phyloP scores from a whole-genome alignment of 352 stramenopile genomes.

The Globisporangium okanoganense region DNA sequence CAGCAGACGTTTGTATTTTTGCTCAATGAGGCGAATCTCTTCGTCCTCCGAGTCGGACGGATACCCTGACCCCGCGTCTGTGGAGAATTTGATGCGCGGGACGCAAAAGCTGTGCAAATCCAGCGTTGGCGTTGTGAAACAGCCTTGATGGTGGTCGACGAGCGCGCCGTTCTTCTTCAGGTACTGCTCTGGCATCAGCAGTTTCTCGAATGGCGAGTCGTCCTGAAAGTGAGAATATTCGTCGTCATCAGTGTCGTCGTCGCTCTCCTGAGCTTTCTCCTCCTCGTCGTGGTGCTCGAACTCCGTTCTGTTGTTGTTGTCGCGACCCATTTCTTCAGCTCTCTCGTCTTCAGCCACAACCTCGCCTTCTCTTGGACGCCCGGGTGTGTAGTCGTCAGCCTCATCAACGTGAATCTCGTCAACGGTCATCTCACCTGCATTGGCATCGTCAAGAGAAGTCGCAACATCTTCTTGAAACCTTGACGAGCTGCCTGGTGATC shows the following conservation, averaged over 20 bases:
- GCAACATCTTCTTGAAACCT: not conserved
- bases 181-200: constrained; percentile 45
- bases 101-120: constrained; percentile 74
- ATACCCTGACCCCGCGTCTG: constrained; percentile 18
- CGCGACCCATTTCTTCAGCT: not conserved
- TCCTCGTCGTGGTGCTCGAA: constrained; percentile 15
- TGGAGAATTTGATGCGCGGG: constrained; percentile 68
- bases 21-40: constrained; percentile 69
- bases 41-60: constrained; percentile 68
- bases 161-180: constrained; percentile 41
- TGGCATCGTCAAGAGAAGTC: not conserved
- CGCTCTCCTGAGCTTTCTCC: constrained; percentile 8
- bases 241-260: constrained; percentile 2
- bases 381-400: not conserved
- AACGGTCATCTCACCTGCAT: not conserved
- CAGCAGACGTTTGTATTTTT: constrained; percentile 64
- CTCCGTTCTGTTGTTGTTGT: not conserved
- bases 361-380: not conserved
- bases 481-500: not conserved
- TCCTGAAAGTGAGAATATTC: not conserved
- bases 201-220: constrained; percentile 15
- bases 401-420: not conserved
- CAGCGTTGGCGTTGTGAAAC: constrained; percentile 39
- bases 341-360: not conserved
- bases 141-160: constrained; percentile 44